Conservation (phyloP, 2,329 filamentous ascomycete species). For the Emmonsiellopsis sp. region DNA sequence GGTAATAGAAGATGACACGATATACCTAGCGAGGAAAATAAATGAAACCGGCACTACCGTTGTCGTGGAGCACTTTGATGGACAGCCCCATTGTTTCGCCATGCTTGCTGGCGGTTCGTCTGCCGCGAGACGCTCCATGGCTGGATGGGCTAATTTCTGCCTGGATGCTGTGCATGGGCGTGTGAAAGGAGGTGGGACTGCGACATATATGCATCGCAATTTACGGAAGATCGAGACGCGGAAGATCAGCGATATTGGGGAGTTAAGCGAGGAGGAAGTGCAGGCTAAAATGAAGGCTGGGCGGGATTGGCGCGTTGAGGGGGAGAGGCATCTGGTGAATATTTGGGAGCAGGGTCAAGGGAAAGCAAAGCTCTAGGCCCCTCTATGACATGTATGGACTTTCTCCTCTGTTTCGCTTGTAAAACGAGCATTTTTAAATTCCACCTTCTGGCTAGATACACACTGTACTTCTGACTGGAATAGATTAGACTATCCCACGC, state of each 20-base stretch:
- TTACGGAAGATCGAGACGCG: conserved; percentile 20
- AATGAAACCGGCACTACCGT: conserved; percentile 29
- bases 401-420: background rate
- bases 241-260: conserved; percentile 24
- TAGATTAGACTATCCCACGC: no score
- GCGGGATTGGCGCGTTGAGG: conserved; percentile 24
- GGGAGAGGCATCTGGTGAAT: conserved; percentile 25
- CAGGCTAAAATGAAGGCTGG: conserved; percentile 19
- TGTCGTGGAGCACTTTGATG: conserved; percentile 34
- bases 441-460: no score
- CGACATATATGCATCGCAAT: conserved; percentile 25
- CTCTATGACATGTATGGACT: background rate
- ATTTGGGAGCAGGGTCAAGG: conserved; percentile 20
- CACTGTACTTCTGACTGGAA: no score
- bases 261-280: conserved; percentile 29
- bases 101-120: conserved; percentile 44
- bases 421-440: background rate
- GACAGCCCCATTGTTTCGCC: conserved; percentile 45
- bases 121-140: conserved; percentile 44
- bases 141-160: conserved; percentile 48
- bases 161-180: conserved; percentile 23
- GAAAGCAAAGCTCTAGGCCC: conserved; percentile 20
- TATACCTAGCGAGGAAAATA: conserved; percentile 32
- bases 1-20: conserved; percentile 31
- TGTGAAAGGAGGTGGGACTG: conserved; percentile 16